Conservation (phyloP, 1,284 basidiomycete species). For the Phellopilus nigrolimitatus region DNA sequence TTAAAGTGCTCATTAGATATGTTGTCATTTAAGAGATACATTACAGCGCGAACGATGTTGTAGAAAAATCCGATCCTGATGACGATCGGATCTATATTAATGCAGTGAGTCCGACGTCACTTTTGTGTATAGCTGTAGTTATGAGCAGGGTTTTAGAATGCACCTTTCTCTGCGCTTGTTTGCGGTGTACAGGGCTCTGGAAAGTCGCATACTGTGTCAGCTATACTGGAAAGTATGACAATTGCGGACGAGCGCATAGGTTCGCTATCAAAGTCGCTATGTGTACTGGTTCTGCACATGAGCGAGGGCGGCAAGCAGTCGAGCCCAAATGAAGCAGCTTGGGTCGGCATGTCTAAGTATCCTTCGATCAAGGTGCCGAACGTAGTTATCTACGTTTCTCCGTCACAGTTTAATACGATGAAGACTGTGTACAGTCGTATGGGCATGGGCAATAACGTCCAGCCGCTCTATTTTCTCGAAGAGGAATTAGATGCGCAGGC, state of each 20-base stretch:
- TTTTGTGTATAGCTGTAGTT: neutral
- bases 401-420: conserved; percentile 59
- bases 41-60: conserved; percentile 18
- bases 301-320: conserved; percentile 56
- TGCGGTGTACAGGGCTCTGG: conserved; percentile 62
- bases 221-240: conserved; percentile 66
- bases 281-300: conserved; percentile 62
- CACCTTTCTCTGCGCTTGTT: conserved; percentile 53
- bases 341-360: conserved; percentile 48
- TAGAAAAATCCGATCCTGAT: conserved; percentile 9
- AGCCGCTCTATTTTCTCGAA: conserved; percentile 53
- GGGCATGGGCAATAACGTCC: conserved; percentile 43
- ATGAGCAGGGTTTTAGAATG: conserved; percentile 37
- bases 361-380: conserved; percentile 43
- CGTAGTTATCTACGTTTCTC: conserved; percentile 58
- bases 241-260: conserved; percentile 45
- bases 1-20: neutral
- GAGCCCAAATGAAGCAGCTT: conserved; percentile 62
- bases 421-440: conserved; percentile 47
- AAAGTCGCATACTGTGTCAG: conserved; percentile 65
- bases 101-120: conserved; percentile 24
- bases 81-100: conserved; percentile 32
- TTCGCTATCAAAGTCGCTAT: conserved; percentile 45
- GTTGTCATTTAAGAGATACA: neutral
- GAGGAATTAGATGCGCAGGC: conserved; percentile 63